Conservation (phyloP, 371 early-diverging fungal species). For the Zychaea mexicana region DNA sequence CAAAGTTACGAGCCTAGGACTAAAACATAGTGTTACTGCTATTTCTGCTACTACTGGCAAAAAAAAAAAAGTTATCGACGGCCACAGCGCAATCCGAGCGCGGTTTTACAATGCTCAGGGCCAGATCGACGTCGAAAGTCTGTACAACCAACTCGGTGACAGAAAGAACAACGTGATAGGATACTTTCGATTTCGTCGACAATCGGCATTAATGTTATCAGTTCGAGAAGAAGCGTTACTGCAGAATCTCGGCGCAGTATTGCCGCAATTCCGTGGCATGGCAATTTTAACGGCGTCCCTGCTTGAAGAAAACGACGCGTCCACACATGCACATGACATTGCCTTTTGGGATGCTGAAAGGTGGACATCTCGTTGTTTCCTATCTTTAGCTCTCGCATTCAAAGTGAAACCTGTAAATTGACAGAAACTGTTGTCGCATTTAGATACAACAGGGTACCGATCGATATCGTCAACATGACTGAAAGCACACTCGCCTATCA, state of each 20-base stretch:
- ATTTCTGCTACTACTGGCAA: neutral
- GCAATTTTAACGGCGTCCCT: constrained; percentile 16
- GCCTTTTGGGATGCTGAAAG: constrained; percentile 11
- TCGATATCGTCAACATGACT: constrained; percentile 19
- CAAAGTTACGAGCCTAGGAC: too few relatives aligned
- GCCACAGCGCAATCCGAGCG: neutral
- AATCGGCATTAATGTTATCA: constrained; percentile 13
- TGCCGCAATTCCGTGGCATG: constrained; percentile 12
- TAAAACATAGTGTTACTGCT: neutral
- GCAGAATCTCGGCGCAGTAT: neutral
- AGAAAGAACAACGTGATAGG: constrained; percentile 8
- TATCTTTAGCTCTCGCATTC: too few relatives aligned
- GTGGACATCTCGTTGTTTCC: neutral
- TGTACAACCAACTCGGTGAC: constrained; percentile 1
- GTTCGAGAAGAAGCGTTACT: constrained; percentile 13
- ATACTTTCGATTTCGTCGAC: constrained; percentile 24
- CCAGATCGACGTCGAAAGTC: neutral
- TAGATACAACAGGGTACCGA: constrained; percentile 3
- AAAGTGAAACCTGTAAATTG: too few relatives aligned
- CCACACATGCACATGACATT: constrained; percentile 19
- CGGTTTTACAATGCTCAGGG: constrained; percentile 11
- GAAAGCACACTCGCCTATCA: constrained; percentile 21
- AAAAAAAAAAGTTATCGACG: constrained; percentile 13
- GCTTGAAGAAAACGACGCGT: constrained; percentile 7
- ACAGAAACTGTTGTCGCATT: neutral